Evolutionary conservation across 768 basidiomycete genomes (phyloP).

Genomic region (Floccularia luteovirens): DNA sequence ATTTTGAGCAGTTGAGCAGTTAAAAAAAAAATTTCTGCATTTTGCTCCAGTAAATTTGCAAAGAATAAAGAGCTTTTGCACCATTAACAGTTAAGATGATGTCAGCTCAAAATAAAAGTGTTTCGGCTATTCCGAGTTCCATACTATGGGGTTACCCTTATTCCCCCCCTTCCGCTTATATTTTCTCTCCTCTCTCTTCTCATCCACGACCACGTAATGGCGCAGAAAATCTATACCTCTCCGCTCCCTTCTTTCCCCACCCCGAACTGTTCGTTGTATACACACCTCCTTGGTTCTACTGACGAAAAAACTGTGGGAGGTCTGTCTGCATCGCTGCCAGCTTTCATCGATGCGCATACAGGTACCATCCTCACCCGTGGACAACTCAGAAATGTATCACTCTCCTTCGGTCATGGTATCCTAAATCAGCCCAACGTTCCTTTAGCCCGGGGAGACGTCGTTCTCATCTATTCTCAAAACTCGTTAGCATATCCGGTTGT

Average conservation of each 20-base stretch:
- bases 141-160: too few relatives aligned
- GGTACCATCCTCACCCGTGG: conserved; percentile 49
- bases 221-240: conserved; percentile 41
- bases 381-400: conserved; percentile 41
- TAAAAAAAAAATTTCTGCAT: too few relatives aligned
- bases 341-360: conserved; percentile 61
- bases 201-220: conserved; percentile 16
- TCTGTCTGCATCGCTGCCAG: conserved; percentile 34
- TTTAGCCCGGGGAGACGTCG: conserved; percentile 43
- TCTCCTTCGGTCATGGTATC: conserved; percentile 55
- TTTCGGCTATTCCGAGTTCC: too few relatives aligned
- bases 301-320: conserved; percentile 27
- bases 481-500: conserved; percentile 43
- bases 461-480: conserved; percentile 67
- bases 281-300: conserved; percentile 32
- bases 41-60: too few relatives aligned
- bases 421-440: conserved; percentile 26
- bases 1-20: too few relatives aligned
- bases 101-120: too few relatives aligned
- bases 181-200: conserved; percentile 5
- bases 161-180: too few relatives aligned
- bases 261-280: conserved; percentile 35
- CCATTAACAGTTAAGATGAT: too few relatives aligned
- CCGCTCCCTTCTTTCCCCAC: conserved; percentile 28
- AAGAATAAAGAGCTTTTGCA: too few relatives aligned